phyloP scores from a whole-genome alignment of 345 rosid genomes.

The Camelina laxa region DNA sequence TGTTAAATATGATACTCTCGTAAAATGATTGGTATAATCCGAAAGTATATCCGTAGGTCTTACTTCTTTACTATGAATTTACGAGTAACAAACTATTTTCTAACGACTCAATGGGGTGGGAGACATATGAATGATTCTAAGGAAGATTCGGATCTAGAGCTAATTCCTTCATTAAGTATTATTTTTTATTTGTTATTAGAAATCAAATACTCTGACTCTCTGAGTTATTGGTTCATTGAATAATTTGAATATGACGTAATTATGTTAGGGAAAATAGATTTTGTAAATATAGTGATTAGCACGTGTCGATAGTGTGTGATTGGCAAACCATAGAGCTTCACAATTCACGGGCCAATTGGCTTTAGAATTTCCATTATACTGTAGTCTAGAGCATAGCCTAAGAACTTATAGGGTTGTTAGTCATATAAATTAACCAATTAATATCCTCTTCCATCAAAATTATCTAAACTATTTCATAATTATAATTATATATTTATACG shows the following conservation, averaged over 20 bases:
- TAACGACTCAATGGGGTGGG: slow-evolving; percentile 1
- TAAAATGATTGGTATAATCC: not conserved
- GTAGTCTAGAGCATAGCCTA: slow-evolving; percentile 31
- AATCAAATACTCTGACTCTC: slow-evolving; percentile 2
- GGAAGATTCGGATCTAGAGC: slow-evolving; percentile 15
- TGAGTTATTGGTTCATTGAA: not conserved
- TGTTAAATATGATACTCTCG: not conserved
- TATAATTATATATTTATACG: slow-evolving; percentile 21
- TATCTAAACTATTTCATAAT: not conserved
- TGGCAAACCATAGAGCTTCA: slow-evolving; percentile 27
- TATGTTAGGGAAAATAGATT: not conserved
- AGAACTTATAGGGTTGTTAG: slow-evolving; percentile 37
- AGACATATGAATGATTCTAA: slow-evolving; percentile 13
- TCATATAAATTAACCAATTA: slow-evolving; percentile 7
- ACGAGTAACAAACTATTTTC: not conserved
- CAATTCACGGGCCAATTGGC: slow-evolving; percentile 36
- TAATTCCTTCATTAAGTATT: not conserved
- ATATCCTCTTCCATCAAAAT: slow-evolving; percentile 11
- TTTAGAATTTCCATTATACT: not conserved
- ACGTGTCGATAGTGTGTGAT: slow-evolving; percentile 31
- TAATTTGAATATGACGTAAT: not conserved
- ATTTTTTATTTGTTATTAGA: no score
- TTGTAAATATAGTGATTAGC: slow-evolving; percentile 27
- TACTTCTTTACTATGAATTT: not conserved
- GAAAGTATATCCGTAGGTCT: not conserved